phyloP scores from a whole-genome alignment of 1,284 basidiomycete species.

The Pholiota adiposa region DNA sequence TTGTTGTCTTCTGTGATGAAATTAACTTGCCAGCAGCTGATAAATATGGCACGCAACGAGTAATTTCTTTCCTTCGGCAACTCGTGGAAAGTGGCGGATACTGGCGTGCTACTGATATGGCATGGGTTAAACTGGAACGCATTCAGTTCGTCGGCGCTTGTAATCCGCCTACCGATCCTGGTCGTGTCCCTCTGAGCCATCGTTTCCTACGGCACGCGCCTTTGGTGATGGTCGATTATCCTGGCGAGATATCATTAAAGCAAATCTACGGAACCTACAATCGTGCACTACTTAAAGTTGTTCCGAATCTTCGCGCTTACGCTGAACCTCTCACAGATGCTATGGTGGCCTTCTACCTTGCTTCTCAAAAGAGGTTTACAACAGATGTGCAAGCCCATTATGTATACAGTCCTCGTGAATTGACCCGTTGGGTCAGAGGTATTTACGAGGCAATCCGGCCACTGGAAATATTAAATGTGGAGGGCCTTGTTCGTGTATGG shows the following conservation, averaged over 20 bases:
- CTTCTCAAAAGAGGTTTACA: constrained; percentile 94
- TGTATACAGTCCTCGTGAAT: constrained; percentile 98
- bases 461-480: constrained; percentile 87
- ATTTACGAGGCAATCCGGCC: constrained; percentile 97
- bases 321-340: constrained; percentile 95
- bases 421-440: constrained; percentile 97
- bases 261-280: constrained; percentile 99
- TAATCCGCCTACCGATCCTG: constrained; percentile 99
- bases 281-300: constrained; percentile 93
- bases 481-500: constrained; percentile 97
- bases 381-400: constrained; percentile 98
- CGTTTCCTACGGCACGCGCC: constrained; percentile 98
- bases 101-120: constrained; percentile 94
- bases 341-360: constrained; percentile 96
- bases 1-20: constrained; percentile 99
- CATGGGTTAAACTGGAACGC: constrained; percentile 97
- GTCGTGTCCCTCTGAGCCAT: constrained; percentile 96
- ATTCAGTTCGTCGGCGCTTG: constrained; percentile 99
- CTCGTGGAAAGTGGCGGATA: constrained; percentile 95
- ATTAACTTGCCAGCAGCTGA: constrained; percentile 98
- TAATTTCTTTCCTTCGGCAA: constrained; percentile 98
- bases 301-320: constrained; percentile 92
- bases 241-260: constrained; percentile 94
- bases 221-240: constrained; percentile 99
- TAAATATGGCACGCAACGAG: constrained; percentile 98